These are phyloP conservation scores for Aureobasidium sp. DNA, from an alignment of 2,329 filamentous ascomycete genomes.

Conservation along the genomic window DNA sequence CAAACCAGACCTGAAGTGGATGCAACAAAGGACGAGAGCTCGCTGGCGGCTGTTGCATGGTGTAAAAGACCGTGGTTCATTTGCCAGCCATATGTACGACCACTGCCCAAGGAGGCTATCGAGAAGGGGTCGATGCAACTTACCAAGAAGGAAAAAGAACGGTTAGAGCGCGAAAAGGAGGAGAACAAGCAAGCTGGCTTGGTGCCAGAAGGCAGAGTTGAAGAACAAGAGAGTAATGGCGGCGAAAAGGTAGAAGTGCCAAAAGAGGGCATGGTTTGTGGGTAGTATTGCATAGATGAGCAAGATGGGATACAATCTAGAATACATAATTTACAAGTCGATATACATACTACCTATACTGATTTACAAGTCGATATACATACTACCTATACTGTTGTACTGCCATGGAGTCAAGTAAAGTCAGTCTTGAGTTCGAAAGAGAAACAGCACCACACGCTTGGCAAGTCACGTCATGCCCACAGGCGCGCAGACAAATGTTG, in stretches of 20 bases:
- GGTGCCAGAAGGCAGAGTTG: slow-evolving; percentile 25
- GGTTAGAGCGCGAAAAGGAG: slow-evolving; percentile 30
- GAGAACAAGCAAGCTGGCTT: slow-evolving; percentile 26
- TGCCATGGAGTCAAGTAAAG: background rate
- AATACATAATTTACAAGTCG: background rate
- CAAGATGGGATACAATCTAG: background rate
- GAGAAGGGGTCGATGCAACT: slow-evolving; percentile 69
- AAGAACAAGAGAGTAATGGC: slow-evolving; percentile 17
- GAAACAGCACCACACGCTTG: background rate
- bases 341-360: background rate
- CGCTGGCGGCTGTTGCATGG: slow-evolving; percentile 59
- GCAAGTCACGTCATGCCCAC: background rate
- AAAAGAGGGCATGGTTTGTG: slow-evolving; percentile 19
- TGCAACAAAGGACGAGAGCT: slow-evolving; percentile 19
- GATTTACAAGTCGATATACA: background rate
- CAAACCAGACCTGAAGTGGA: slow-evolving; percentile 22
- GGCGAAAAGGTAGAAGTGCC: slow-evolving; percentile 20
- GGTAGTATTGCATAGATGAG: background rate
- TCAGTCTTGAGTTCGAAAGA: background rate
- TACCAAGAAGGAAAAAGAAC: slow-evolving; percentile 58
- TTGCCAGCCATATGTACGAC: slow-evolving; percentile 78
- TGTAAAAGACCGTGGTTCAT: slow-evolving; percentile 86
- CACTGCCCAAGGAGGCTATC: slow-evolving; percentile 79
- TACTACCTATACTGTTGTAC: background rate
- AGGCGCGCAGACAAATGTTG: background rate